Evolutionary conservation across 73 alveolate genomes (phyloP), one percentile per base, ranked within the genome.

Genomic region (Durusdinium trenchii): DNA sequence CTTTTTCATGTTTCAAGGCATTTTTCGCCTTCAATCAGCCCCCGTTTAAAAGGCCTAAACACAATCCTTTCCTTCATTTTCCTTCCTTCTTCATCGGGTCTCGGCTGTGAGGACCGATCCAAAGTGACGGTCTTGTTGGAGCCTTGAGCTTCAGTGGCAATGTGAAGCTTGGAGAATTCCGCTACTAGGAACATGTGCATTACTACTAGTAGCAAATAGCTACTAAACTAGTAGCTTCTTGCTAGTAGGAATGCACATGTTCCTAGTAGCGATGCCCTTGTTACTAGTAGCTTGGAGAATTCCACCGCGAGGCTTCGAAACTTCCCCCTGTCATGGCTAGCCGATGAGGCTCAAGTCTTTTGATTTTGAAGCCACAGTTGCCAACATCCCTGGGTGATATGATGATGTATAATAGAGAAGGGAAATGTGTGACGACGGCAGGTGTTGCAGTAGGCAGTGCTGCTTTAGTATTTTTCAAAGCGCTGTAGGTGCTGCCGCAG

Each of bases 281-380:
- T 60, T 32, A 60, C 18, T 60, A 23, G 73, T 23, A 23, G 73
- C 30, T 23, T 60, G 6, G 73, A 32, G n/a, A 60, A 50, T 36
- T n/a, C 1, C 23, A 12, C 69, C 14, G 46, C 64, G 32, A 89
- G 96, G 96, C 96, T 89, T 67, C 46, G 96, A 67, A 89, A 89
- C 50, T 89, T 89, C 48, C 96, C 96, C 28, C n/a, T 62, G 50
- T 89, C 96, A 32, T 89, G 96, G 96, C 71, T 89, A 36, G 85
- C 96, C 43, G 57, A 48, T 32, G 96, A 89, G 96, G 84, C 57
- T 26, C 43, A 2, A 18, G 52, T 10, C 42, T 12, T 20, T 57
- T n/a, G 36, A 20, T 36, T 5, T n/a, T 40, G 87, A 16, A n/a
- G 32, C 38, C 45, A 12, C 46, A n/a, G 12, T 12, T 42, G 83